A percentile compares a stretch with the other conserved stretches of the same genome.
Conservation (phyloP, 306 rosid species). For the Acacia acuminata region DNA sequence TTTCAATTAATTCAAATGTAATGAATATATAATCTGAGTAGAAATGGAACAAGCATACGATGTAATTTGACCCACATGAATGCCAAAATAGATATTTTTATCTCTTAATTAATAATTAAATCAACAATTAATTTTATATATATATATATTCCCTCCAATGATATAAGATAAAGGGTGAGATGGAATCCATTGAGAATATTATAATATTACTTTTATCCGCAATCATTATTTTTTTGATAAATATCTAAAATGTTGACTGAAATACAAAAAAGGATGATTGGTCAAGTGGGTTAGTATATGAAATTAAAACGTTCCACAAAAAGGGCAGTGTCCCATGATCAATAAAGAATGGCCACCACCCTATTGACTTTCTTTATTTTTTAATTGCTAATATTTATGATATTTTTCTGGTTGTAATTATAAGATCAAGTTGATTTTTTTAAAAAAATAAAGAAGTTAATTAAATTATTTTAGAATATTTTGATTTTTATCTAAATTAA, state of each 20-base stretch:
- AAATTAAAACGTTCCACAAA: background rate
- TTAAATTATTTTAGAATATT: too few relatives aligned
- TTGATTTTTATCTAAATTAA: too few relatives aligned
- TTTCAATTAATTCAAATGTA: background rate
- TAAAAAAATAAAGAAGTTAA: too few relatives aligned
- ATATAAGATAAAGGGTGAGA: background rate
- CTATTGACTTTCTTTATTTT: background rate
- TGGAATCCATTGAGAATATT: constrained; percentile 3
- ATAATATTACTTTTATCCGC: background rate
- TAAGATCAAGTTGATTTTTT: too few relatives aligned
- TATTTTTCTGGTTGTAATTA: too few relatives aligned
- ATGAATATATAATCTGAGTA: background rate
- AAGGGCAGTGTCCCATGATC: background rate
- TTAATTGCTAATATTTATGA: too few relatives aligned
- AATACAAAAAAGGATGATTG: background rate
- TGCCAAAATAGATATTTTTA: too few relatives aligned
- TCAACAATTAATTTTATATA: too few relatives aligned
- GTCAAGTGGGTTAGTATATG: background rate
- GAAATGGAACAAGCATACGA: background rate
- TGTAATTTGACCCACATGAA: too few relatives aligned
- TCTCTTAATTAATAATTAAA: too few relatives aligned
- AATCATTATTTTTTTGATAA: background rate
- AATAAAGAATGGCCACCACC: background rate
- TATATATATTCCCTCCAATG: too few relatives aligned
- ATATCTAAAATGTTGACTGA: background rate